Evolutionary conservation across 2,329 filamentous ascomycete genomes (phyloP), one percentile per base, ranked within the genome.

Genomic region (Beauveria sp.): DNA sequence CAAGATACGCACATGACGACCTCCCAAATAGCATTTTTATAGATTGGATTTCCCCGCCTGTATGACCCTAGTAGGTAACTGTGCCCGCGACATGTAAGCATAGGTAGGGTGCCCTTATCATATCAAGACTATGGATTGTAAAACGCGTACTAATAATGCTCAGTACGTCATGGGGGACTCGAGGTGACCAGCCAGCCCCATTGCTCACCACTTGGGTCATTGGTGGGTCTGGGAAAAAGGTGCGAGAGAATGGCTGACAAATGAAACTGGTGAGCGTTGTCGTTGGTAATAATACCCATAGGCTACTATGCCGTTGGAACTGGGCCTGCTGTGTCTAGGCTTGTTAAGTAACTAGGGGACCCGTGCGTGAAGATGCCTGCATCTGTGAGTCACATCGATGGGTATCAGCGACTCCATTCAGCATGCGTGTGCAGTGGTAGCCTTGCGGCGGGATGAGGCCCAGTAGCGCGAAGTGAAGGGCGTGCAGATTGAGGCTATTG

Each of bases 371-470:
- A 7, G 18, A 34, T 46, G 18, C 10, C 24, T 28, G 22, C 55
- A 50, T 28, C 40, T 45, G 57, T 60, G 57, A 60, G 38, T 60
- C 57, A 60, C 57, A 26, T 26, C 48, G 38, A 60, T 45, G 24
- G 24, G 43, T 14, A 24, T 14, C 16, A 46, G 34, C 38, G 31
- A 22, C 51, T 26, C 22, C 3, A 38, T 49, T 18, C 34, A 43
- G 56, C 24, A 38, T 60, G 57, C 57, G 57, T 58, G 22, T 45
- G 5, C 57, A 60, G n/a, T 46, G 56, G 57, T 38, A 60, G 57
- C 57, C 57, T 60, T 60, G 57, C 34, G 38, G 34, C 12, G 20
- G 8, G 18, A 28, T 28, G 10, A 18, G 3, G 18, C 24, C 24
- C 5, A 42, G 18, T 34, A 53, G 8, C 26, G 26, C 16, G 9